Base-by-base conservation (phyloP, 2,329 filamentous ascomycete species). In the Colletotrichum sp. region DNA sequence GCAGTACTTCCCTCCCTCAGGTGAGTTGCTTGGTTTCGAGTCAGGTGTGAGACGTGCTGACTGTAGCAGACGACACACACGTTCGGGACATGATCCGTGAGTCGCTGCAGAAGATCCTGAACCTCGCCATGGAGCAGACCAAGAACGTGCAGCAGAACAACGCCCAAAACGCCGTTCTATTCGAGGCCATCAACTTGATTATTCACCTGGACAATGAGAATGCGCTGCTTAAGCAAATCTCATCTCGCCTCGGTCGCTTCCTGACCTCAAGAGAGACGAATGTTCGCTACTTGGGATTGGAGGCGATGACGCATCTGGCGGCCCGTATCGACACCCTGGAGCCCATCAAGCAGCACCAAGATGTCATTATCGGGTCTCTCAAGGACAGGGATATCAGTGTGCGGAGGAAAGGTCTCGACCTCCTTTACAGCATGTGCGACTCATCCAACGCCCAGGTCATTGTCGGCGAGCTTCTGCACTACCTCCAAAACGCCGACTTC, bases 81-180 rank as follows among this genome's bases (percentile, higher is more conserved):
- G 93, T 98, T 55, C 94, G 96, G 72, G 94, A 95, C 60, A 93
- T 99, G 86, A 97, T 99, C 78, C 94, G 97, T 62, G 94, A 98
- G 82, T 96, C 96, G 2, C 86, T 99, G 64, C 95, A 97, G 83
- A 95, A 94, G 83, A 98, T 98, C 61, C 89, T 99, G 83, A 95
- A 98, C 80, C 89, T 95, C 48, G 96, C 97, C 2, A 93, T 98
- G 88, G 96, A 98, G 82, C 93, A 95, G 82, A 97, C 95, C 69
- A 99, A 98, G 87, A 99, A 99, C 80, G 97, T 99, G 18, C 97
- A 99, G 85, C 97, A 99, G 83, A 99, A 99, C 85, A 99, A 99
- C 83, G 97, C 97, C 1, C 97, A 98, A 82, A 99, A 99, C 82
- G 97, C 97, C 1, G 96, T 99, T 16, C 89, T 99, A 2, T 99